phyloP scores from a whole-genome alignment of 306 rosid species.

The Begonia loranthoides region DNA sequence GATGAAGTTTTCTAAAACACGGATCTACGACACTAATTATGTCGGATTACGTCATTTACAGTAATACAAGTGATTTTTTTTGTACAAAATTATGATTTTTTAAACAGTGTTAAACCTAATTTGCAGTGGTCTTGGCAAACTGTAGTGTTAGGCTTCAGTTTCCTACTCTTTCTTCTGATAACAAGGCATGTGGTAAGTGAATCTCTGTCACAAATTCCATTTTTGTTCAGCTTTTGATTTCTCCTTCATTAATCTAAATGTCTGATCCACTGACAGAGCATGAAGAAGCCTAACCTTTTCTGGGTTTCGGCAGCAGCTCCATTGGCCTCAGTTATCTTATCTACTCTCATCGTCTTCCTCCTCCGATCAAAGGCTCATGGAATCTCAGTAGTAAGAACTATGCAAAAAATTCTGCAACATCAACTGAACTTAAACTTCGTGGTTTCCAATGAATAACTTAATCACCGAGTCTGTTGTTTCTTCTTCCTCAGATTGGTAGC shows the following conservation, averaged over 20 bases:
- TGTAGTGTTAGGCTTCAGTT: constrained; percentile 49
- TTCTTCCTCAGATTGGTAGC: constrained; percentile 47
- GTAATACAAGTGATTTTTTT: not conserved
- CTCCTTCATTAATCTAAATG: not conserved
- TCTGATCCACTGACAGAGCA: constrained; percentile 31
- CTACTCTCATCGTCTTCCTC: constrained; percentile 60
- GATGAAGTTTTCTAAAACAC: not conserved
- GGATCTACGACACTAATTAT: no score
- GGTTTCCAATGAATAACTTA: no score
- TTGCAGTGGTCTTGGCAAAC: constrained; percentile 99
- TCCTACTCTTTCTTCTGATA: constrained; percentile 46
- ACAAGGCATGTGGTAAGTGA: constrained; percentile 74
- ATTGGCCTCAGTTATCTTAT: constrained; percentile 69
- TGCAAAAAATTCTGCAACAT: not conserved
- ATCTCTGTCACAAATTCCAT: not conserved
- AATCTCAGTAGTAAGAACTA: constrained; percentile 12
- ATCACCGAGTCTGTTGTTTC: no score
- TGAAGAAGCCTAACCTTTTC: constrained; percentile 68
- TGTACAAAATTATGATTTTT: not conserved
- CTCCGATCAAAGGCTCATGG: constrained; percentile 33
- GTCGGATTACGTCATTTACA: no score
- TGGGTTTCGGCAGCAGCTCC: constrained; percentile 97
- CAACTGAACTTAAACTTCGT: no score
- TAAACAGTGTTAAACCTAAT: constrained; percentile 9
- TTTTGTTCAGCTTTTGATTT: not conserved